Evolutionary conservation across 257 asterid species (phyloP), one percentile per base, ranked within the genome.

Genomic region (Fraxinus pennsylvanica): DNA sequence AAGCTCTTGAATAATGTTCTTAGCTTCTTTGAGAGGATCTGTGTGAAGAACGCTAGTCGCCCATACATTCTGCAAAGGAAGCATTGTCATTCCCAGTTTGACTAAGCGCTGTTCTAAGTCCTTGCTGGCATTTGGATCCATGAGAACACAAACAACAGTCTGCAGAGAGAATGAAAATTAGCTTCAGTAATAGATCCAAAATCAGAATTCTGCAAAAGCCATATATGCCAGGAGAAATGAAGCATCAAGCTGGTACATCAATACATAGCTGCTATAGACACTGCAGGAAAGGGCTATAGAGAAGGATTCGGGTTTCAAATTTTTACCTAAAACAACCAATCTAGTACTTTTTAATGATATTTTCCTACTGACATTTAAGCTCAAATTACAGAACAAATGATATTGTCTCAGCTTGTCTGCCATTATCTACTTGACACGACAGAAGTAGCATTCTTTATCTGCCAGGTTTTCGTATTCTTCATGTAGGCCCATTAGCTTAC

Each of bases 11-110:
- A 89, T 71, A 67, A 85, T 74, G 78, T 67, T 74, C 84, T 93
- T 90, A 50, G 97, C 91, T 85, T 92, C 87, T 29, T 76, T 68
- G 3, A 91, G 94, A 73, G 90, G 80, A 82, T 91, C 89, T 9
- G 80, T 74, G 45, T 54, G 89, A 81, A 73, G 27, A 59, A 90
- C 85, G 14, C 85, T 82, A 0, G 88, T 81, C 10, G 87, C 92
- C 95, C 91, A 87, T 12, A 94, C 76, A 80, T 92, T 91, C 72
- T 74, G 86, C 88, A 88, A 30, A 4, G 89, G 87, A 45, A 86
- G 96, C 80, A 86, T 52, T 1, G 72, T 27, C 81, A 89, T 82
- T 43, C 79, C 89, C 80, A 81, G 47, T 77, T 82, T 86, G 3
- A 54, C 65, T 57, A 91, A 68, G 21, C 82, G 83, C 74, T 85